Conservation (phyloP, 2,329 filamentous ascomycete genomes). For the Cylindrodendrum hubeiense region DNA sequence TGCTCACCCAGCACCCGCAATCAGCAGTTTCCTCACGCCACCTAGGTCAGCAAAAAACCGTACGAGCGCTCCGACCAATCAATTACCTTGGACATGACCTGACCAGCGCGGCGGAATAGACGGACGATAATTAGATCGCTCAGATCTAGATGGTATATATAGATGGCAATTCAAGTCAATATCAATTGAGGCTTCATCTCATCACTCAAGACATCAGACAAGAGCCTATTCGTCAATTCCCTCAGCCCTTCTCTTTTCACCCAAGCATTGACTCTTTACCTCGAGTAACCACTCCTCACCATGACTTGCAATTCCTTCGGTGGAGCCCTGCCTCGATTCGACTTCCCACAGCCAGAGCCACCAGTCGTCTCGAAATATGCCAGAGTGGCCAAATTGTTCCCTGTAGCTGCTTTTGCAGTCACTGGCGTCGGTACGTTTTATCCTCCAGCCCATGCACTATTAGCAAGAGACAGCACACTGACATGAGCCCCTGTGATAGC, state of each 20-base stretch:
- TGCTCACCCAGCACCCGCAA: neutral
- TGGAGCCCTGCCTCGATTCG: slow-evolving; percentile 14
- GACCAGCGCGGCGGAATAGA: neutral
- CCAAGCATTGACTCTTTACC: neutral
- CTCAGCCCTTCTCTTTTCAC: neutral
- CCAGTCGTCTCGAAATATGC: slow-evolving; percentile 10
- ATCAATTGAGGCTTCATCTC: neutral
- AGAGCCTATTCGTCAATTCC: neutral
- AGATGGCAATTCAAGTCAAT: slow-evolving; percentile 11
- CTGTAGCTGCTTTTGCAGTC: slow-evolving; percentile 5
- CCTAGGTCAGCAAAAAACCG: slow-evolving; percentile 12
- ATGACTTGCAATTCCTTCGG: slow-evolving; percentile 21
- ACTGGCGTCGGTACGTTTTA: slow-evolving; percentile 9
- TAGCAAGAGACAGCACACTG: neutral
- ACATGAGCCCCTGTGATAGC: neutral
- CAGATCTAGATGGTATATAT: slow-evolving; percentile 6
- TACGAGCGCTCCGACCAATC: slow-evolving; percentile 12
- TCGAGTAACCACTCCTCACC: neutral
- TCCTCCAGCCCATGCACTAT: neutral
- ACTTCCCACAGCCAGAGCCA: slow-evolving; percentile 11
- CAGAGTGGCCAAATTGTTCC: slow-evolving; percentile 5
- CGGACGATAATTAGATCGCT: neutral
- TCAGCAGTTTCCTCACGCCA: slow-evolving; percentile 16
- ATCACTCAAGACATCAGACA: neutral
- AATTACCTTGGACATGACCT: slow-evolving; percentile 5